Evolutionary conservation across 1,284 basidiomycete genomes (phyloP).

Genomic region (Rhodotorula sp.): DNA sequence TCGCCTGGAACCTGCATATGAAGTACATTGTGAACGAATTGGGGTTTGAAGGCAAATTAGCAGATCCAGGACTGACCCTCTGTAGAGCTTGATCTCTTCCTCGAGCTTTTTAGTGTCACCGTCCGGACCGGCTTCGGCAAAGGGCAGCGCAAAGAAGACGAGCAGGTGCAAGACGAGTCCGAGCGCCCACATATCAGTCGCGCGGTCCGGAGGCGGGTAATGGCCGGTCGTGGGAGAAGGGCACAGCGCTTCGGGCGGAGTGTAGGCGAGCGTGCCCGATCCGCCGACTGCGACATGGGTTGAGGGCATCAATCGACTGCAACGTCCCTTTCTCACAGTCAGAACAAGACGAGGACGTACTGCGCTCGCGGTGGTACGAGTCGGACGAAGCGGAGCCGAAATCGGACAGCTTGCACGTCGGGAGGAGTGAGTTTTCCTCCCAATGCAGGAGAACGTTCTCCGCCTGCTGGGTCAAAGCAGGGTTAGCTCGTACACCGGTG

Average conservation of each 20-base stretch:
- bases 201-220: conserved; percentile 26
- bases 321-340: not conserved
- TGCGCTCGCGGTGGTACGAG: conserved; percentile 25
- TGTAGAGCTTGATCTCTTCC: conserved; percentile 39
- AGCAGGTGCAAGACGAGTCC: conserved; percentile 43
- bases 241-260: conserved; percentile 39
- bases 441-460: conserved; percentile 45
- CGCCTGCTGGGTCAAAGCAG: conserved; percentile 17
- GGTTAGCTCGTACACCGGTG: not conserved
- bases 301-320: too few species aligned
- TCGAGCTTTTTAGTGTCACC: conserved; percentile 33
- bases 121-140: conserved; percentile 13
- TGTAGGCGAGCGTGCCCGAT: conserved; percentile 43
- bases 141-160: conserved; percentile 43
- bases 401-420: conserved; percentile 41
- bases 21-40: not conserved
- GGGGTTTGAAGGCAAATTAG: not conserved
- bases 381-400: conserved; percentile 40
- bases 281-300: conserved; percentile 22
- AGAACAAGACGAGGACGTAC: conserved; percentile 1
- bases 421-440: conserved; percentile 39
- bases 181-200: conserved; percentile 42
- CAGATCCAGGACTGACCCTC: conserved; percentile 30
- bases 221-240: conserved; percentile 15
- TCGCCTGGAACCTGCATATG: not conserved